A percentile compares a stretch with the other conserved stretches of the same genome.
Conservation (phyloP, 371 early-diverging fungal genomes). For the Lichtheimia ornata region DNA sequence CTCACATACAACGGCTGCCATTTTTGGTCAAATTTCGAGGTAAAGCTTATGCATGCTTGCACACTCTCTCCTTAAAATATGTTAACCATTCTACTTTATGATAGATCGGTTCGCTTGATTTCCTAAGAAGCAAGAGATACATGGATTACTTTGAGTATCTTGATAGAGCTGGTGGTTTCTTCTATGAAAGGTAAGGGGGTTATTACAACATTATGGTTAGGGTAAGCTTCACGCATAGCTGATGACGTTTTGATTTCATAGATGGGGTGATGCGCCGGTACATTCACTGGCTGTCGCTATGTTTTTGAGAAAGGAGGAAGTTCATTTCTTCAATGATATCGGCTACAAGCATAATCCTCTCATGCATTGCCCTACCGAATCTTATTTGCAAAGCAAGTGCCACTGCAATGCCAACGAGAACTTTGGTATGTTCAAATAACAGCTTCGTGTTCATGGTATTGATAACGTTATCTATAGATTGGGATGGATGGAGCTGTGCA, state of each 20-base stretch:
- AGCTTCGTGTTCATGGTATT: background rate
- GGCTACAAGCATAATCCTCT: slow-evolving; percentile 78
- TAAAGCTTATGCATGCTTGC: slow-evolving; percentile 7
- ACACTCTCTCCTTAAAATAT: no score
- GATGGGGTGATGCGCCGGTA: slow-evolving; percentile 41
- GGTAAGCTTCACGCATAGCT: slow-evolving; percentile 55
- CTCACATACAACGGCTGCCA: slow-evolving; percentile 67
- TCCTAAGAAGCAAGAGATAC: slow-evolving; percentile 76
- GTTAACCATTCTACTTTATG: background rate
- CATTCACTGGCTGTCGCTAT: slow-evolving; percentile 90
- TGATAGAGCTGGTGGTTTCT: slow-evolving; percentile 87
- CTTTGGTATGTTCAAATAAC: slow-evolving; percentile 42
- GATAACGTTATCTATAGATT: slow-evolving; percentile 21
- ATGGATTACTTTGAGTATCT: slow-evolving; percentile 78
- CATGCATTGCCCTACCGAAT: slow-evolving; percentile 66
- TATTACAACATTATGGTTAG: no score
- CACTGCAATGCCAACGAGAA: slow-evolving; percentile 49
- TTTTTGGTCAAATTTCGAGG: slow-evolving; percentile 73
- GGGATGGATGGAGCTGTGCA: slow-evolving; percentile 42
- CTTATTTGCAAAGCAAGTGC: slow-evolving; percentile 53
- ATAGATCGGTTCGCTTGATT: slow-evolving; percentile 80
- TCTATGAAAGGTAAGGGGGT: slow-evolving; percentile 86
- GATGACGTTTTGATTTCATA: background rate
- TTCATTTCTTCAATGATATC: slow-evolving; percentile 93
- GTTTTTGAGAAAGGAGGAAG: slow-evolving; percentile 72